Base-by-base conservation (phyloP, 192 early-diverging fungal species). In the Chytriomyces hyalinus region DNA sequence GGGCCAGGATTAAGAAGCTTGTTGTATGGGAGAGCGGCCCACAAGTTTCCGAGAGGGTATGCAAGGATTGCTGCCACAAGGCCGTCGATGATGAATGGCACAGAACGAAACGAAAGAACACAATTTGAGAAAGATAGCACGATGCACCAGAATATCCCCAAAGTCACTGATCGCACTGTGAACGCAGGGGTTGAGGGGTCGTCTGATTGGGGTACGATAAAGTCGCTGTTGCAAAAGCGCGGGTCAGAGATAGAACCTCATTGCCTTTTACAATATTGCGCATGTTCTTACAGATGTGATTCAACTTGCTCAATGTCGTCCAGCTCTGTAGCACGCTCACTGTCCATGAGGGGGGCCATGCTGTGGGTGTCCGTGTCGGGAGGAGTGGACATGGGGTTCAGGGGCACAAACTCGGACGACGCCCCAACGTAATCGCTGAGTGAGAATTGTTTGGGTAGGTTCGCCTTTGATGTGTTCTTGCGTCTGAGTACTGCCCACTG, bases 71-170 rank as follows among this genome's bases (percentile, higher is more conserved):
- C 85, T 6, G 92, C 94, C 15, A 95, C 87, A 73, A 90, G 85
- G 17, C 88, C 88, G 28, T 86, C 86, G 44, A 95, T 84, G 0
- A 87, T 84, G 67, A 94, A 86, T 0, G 92, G 89, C 78, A 93
- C 94, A 9, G 71, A 49, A 76, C 94, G 91, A 85, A 94, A 96
- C 86, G 93, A 93, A 79, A 93, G 92, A 80, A 94, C 91, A n/a
- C 67, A 47, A 46, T 70, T 70, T 20, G 64, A 44, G 64, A 76
- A 67, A 11, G 74, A 76, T 11, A 76, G 74, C 15, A 77, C 20
- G 36, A 62, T 60, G 28, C 11, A 17, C 59, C 64, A 77, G 45
- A 73, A 28, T 10, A 60, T 73, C 11, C 71, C 71, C 22, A 73
- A 28, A 28, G 49, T 20, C 43, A 73, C 47, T 11, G 60, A 22